Percentiles rank a stretch among this genome's conserved stretches.
These are phyloP conservation scores for Spiraea crenata DNA, from an alignment of 331 rosid genomes.

Conservation along the genomic window DNA sequence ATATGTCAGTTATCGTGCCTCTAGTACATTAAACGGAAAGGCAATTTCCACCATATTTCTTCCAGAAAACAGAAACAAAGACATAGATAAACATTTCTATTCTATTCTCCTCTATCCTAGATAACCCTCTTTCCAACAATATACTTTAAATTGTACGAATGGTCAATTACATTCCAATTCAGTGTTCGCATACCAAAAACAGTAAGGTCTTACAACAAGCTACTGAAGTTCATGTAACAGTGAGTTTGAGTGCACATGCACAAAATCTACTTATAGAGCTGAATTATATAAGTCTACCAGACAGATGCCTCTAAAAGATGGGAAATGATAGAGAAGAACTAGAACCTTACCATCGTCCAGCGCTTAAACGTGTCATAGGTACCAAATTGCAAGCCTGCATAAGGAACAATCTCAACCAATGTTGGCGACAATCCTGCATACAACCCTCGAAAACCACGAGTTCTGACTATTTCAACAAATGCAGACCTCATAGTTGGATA, in stretches of 20 bases:
- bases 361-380: constrained; percentile 86
- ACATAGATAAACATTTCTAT: too few species aligned
- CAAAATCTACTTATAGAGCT: background rate
- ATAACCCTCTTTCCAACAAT: background rate
- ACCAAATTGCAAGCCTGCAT: constrained; percentile 94
- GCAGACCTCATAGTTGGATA: constrained; percentile 95
- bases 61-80: too few species aligned
- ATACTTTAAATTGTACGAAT: background rate
- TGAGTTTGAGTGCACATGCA: background rate
- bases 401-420: constrained; percentile 90
- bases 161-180: background rate
- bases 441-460: constrained; percentile 74
- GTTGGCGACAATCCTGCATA: constrained; percentile 89
- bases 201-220: background rate
- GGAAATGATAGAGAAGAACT: constrained; percentile 14
- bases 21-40: background rate
- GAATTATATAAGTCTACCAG: background rate
- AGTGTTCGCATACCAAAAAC: background rate
- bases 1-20: constrained; percentile 3
- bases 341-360: constrained; percentile 66
- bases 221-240: background rate
- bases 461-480: constrained; percentile 49
- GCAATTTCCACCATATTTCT: background rate
- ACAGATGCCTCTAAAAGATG: background rate
- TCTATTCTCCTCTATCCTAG: background rate